These are phyloP conservation scores for Penicillium maclennaniae DNA, from an alignment of 495 filamentous ascomycete species.

Conservation along the genomic window DNA sequence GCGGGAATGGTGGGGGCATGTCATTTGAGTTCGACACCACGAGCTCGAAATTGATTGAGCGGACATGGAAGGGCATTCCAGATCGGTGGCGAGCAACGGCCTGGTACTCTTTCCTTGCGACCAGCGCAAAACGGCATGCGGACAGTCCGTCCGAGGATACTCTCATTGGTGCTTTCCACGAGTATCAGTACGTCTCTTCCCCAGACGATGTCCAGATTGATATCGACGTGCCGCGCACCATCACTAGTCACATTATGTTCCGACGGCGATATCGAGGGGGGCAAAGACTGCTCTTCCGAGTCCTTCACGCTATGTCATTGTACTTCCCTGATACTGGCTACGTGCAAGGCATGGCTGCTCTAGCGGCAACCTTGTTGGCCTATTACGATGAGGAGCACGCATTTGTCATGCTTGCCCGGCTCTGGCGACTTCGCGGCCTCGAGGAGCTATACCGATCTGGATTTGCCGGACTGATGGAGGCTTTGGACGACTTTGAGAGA, in stretches of 20 bases:
- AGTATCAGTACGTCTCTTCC: constrained; percentile 65
- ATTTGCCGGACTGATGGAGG: constrained; percentile 83
- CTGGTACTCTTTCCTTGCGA: constrained; percentile 90
- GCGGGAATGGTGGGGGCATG: constrained; percentile 70
- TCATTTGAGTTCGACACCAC: constrained; percentile 83
- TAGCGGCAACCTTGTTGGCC: constrained; percentile 89
- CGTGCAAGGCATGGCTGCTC: constrained; percentile 95
- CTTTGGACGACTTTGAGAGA: constrained; percentile 82
- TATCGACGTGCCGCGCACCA: constrained; percentile 92
- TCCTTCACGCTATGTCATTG: constrained; percentile 85
- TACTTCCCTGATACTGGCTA: constrained; percentile 92
- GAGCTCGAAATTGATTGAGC: constrained; percentile 80
- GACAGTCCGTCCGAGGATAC: constrained; percentile 63
- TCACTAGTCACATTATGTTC: constrained; percentile 98
- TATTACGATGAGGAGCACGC: constrained; percentile 94
- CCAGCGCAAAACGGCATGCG: constrained; percentile 65
- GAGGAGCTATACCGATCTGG: constrained; percentile 79
- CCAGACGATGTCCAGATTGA: constrained; percentile 97
- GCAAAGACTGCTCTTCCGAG: constrained; percentile 87
- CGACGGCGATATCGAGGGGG: constrained; percentile 84
- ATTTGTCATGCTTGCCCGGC: constrained; percentile 90
- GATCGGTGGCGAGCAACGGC: constrained; percentile 92
- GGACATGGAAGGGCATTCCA: constrained; percentile 97
- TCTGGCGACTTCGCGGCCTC: constrained; percentile 86
- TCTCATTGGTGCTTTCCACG: constrained; percentile 64